These are phyloP conservation scores for Arabidopsis lyrata DNA, from an alignment of 441 rosid genomes.

Conservation along the genomic window DNA sequence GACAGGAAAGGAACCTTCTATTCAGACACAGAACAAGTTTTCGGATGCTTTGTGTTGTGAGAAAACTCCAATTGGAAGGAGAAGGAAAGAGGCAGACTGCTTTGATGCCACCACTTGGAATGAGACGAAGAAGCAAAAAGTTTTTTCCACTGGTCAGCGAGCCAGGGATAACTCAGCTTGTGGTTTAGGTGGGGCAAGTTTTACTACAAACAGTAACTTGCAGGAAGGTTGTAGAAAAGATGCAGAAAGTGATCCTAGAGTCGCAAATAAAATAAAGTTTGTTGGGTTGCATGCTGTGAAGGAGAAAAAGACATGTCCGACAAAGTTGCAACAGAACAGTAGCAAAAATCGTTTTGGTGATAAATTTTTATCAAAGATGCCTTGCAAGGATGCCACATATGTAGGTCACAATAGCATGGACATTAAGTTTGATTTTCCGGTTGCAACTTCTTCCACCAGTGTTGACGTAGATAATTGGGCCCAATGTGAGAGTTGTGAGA, in stretches of 20 bases:
- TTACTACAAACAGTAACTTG: slow-evolving; percentile 48
- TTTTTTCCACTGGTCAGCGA: slow-evolving; percentile 36
- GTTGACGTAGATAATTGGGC: slow-evolving; percentile 65
- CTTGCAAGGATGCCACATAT: slow-evolving; percentile 45
- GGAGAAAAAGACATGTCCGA: slow-evolving; percentile 35
- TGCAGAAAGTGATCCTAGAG: slow-evolving; percentile 39
- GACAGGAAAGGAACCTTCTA: slow-evolving; percentile 39
- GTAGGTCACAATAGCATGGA: slow-evolving; percentile 39
- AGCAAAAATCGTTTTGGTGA: slow-evolving; percentile 41
- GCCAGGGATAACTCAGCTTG: slow-evolving; percentile 46
- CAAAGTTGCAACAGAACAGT: slow-evolving; percentile 48
- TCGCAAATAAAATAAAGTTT: slow-evolving; percentile 40
- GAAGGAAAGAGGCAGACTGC: slow-evolving; percentile 42
- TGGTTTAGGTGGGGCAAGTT: slow-evolving; percentile 40
- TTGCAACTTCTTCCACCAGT: slow-evolving; percentile 45
- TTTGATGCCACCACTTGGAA: slow-evolving; percentile 38
- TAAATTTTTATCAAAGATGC: slow-evolving; percentile 40
- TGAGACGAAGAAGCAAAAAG: slow-evolving; percentile 53
- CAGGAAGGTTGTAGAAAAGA: slow-evolving; percentile 47
- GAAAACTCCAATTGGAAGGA: slow-evolving; percentile 46
- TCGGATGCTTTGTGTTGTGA: slow-evolving; percentile 24
- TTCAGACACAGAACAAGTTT: slow-evolving; percentile 39
- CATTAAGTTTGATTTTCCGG: slow-evolving; percentile 46
- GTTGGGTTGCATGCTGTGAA: slow-evolving; percentile 42
- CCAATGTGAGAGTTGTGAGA: slow-evolving; percentile 67